Percentiles rank a stretch among this genome's conserved stretches.
Conservation (phyloP, 192 early-diverging fungal genomes). For the Entomortierella parvispora region DNA sequence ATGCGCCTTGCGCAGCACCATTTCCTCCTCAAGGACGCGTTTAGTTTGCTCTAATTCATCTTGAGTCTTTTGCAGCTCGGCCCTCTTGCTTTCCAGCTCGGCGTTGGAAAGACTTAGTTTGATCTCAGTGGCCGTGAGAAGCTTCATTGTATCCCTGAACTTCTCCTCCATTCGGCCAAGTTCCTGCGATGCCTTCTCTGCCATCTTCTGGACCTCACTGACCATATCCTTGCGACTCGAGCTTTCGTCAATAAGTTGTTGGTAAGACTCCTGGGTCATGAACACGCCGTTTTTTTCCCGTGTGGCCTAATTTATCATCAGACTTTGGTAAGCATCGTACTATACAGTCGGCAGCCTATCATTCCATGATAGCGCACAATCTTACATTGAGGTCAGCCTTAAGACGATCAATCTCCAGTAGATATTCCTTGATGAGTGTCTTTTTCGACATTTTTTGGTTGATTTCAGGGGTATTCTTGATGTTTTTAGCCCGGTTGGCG, state of each 20-base stretch:
- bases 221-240: slow-evolving; percentile 46
- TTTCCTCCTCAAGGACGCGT: slow-evolving; percentile 36
- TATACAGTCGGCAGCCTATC: background rate
- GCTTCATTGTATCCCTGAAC: slow-evolving; percentile 43
- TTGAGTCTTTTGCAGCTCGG: slow-evolving; percentile 25
- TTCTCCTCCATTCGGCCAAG: slow-evolving; percentile 48
- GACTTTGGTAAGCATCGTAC: background rate
- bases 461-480: slow-evolving; percentile 79
- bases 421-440: slow-evolving; percentile 85
- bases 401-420: slow-evolving; percentile 81
- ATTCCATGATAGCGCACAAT: background rate
- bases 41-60: slow-evolving; percentile 35
- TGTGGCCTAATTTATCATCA: slow-evolving; percentile 73
- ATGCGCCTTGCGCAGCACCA: slow-evolving; percentile 58
- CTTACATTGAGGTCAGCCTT: slow-evolving; percentile 77
- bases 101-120: slow-evolving; percentile 39
- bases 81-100: slow-evolving; percentile 44
- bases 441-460: slow-evolving; percentile 85
- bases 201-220: slow-evolving; percentile 34
- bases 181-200: slow-evolving; percentile 37
- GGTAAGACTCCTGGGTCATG: slow-evolving; percentile 73
- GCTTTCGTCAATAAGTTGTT: slow-evolving; percentile 60
- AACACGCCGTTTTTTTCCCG: slow-evolving; percentile 89
- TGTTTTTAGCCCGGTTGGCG: slow-evolving; percentile 80
- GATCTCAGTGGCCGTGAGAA: slow-evolving; percentile 36